These are phyloP conservation scores for Straminergon stramineum DNA, from an alignment of 225 moss, liverwort and hornwort genomes.

Conservation along the genomic window DNA sequence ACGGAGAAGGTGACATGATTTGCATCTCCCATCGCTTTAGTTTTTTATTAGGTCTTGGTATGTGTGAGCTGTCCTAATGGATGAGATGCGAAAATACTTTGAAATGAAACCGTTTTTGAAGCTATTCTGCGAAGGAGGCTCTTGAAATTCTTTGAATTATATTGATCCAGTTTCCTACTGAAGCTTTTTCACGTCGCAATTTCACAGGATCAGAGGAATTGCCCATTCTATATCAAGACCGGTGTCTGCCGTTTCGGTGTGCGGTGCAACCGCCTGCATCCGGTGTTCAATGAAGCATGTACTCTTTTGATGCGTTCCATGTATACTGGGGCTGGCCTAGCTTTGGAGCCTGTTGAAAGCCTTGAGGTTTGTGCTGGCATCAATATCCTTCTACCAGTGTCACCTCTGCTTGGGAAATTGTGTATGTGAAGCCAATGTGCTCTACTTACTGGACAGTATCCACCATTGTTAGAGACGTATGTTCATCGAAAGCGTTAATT, in stretches of 20 bases:
- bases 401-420: conserved; percentile 18
- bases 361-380: conserved; percentile 95
- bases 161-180: background rate
- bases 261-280: conserved; percentile 89
- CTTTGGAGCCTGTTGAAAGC: conserved; percentile 83
- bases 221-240: conserved; percentile 96
- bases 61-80: background rate
- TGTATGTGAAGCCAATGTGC: conserved; percentile 16
- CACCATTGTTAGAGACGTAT: conserved; percentile 10
- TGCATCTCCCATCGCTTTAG: background rate
- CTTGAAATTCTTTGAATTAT: background rate
- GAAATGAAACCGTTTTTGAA: background rate
- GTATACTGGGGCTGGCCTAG: conserved; percentile 94
- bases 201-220: conserved; percentile 79
- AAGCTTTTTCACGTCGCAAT: background rate
- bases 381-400: conserved; percentile 27
- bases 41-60: background rate
- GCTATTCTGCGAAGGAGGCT: background rate
- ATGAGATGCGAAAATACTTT: background rate
- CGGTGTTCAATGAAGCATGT: conserved; percentile 84
- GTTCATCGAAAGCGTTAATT: background rate
- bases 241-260: conserved; percentile 97
- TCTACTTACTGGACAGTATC: conserved; percentile 26
- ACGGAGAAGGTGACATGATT: conserved; percentile 74
- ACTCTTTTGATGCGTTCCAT: conserved; percentile 93